phyloP scores from a whole-genome alignment of 495 filamentous ascomycete species.

The Cairneyella variabilis region DNA sequence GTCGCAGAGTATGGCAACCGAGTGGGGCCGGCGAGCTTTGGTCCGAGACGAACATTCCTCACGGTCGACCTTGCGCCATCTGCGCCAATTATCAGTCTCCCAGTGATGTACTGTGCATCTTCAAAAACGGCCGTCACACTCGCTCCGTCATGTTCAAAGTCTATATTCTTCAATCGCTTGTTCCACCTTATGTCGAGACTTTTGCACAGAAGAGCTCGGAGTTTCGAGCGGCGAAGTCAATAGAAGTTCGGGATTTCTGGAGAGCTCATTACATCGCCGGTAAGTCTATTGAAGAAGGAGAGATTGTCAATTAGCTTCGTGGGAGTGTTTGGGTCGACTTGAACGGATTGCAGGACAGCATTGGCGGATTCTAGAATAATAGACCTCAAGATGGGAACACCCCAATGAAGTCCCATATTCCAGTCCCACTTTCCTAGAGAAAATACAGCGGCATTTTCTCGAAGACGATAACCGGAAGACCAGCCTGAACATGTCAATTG shows the following conservation, averaged over 20 bases:
- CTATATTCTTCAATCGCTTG: conserved; percentile 23
- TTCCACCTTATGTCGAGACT: conserved; percentile 30
- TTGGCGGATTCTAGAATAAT: conserved; percentile 14
- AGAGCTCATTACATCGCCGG: conserved; percentile 40
- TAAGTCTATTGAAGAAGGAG: conserved; percentile 41
- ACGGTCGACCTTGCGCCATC: conserved; percentile 44
- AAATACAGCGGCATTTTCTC: conserved; percentile 37
- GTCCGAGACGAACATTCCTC: conserved; percentile 37
- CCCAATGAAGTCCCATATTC: conserved; percentile 57
- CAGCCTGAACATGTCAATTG: conserved; percentile 32
- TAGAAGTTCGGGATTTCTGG: conserved; percentile 36
- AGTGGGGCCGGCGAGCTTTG: conserved; percentile 25
- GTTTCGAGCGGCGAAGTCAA: conserved; percentile 40
- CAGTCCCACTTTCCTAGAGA: conserved; percentile 44
- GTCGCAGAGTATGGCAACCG: conserved; percentile 32
- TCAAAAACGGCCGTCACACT: conserved; percentile 65
- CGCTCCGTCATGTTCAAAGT: conserved; percentile 36
- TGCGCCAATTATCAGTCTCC: conserved; percentile 38
- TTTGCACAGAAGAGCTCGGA: conserved; percentile 30
- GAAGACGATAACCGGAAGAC: conserved; percentile 44
- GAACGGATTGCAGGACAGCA: conserved; percentile 12
- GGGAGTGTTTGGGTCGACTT: conserved; percentile 35
- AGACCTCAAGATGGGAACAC: conserved; percentile 32
- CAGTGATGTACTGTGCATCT: conserved; percentile 55
- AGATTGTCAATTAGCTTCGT: conserved; percentile 33